A percentile compares a stretch with the other conserved stretches of the same genome.
Conservation (phyloP, 2,329 filamentous ascomycete species). For the Pseudonectria buxi region DNA sequence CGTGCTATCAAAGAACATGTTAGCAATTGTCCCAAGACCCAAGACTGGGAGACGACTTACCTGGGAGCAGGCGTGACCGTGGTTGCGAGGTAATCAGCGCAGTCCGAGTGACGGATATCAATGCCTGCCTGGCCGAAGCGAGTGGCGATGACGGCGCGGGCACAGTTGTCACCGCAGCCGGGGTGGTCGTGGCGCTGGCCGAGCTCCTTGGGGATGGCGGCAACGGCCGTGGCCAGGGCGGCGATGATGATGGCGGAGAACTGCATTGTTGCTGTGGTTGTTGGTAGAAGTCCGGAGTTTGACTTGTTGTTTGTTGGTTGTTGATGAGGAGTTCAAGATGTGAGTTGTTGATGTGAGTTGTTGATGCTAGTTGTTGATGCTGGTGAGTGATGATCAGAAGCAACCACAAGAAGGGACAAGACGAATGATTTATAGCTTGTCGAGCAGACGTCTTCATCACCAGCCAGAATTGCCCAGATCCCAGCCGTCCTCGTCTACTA, state of each 20-base stretch:
- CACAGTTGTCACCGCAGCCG: constrained; percentile 14
- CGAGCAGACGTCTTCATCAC: too few species aligned
- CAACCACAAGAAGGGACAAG: too few species aligned
- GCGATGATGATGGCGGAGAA: constrained; percentile 12
- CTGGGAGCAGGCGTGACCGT: constrained; percentile 12
- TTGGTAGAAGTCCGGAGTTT: too few species aligned
- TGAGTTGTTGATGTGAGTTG: too few species aligned
- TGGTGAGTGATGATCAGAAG: too few species aligned
- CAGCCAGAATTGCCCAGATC: too few species aligned
- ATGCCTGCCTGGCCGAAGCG: constrained; percentile 7
- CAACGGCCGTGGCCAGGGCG: constrained; percentile 8
- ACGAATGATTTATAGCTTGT: too few species aligned
- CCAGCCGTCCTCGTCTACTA: too few species aligned
- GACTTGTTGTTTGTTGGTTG: too few species aligned
- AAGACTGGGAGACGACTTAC: background rate
- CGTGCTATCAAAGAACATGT: constrained; percentile 8
- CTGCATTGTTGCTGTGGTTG: constrained; percentile 6
- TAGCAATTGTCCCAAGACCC: too few species aligned
- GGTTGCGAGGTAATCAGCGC: constrained; percentile 11
- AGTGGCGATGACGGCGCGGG: constrained; percentile 12
- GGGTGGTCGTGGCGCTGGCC: constrained; percentile 3
- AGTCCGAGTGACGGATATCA: constrained; percentile 11
- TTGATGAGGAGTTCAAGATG: too few species aligned
- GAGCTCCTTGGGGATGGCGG: constrained; percentile 11
- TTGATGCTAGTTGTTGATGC: too few species aligned